Evolutionary conservation across 306 rosid species (phyloP).

Genomic region (Prunus padus): DNA sequence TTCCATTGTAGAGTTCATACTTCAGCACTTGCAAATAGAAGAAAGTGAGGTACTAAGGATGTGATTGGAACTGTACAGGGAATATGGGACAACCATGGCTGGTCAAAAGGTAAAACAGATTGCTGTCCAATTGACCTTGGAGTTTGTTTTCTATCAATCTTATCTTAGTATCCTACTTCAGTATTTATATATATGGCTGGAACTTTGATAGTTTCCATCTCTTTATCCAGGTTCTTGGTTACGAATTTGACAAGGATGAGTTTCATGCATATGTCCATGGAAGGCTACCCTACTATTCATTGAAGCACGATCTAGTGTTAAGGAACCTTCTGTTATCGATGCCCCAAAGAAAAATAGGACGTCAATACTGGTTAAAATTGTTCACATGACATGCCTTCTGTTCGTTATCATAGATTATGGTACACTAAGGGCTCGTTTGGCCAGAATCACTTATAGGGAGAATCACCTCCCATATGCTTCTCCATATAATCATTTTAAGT

Average conservation of each 20-base stretch:
- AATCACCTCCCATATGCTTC: too few relatives aligned
- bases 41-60: slow-evolving; percentile 65
- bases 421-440: too few relatives aligned
- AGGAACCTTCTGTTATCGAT: slow-evolving; percentile 79
- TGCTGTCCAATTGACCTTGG: neutral
- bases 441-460: too few relatives aligned
- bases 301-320: slow-evolving; percentile 64
- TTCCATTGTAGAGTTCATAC: slow-evolving; percentile 58
- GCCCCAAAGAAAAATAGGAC: slow-evolving; percentile 85
- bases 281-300: slow-evolving; percentile 62
- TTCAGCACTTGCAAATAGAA: slow-evolving; percentile 58
- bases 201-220: neutral
- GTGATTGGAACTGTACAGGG: slow-evolving; percentile 67
- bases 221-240: slow-evolving; percentile 53
- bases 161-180: neutral
- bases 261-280: slow-evolving; percentile 83
- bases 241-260: slow-evolving; percentile 72
- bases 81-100: slow-evolving; percentile 88
- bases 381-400: neutral
- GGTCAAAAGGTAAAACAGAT: slow-evolving; percentile 60
- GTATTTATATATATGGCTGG: neutral
- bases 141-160: neutral
- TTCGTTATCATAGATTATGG: too few relatives aligned
- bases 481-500: too few relatives aligned
- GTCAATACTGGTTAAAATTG: slow-evolving; percentile 6